A percentile compares a stretch with the other conserved stretches of the same genome.
phyloP scores from a whole-genome alignment of 108 stramenopile species.

The Cyclostephanos invisitatus region DNA sequence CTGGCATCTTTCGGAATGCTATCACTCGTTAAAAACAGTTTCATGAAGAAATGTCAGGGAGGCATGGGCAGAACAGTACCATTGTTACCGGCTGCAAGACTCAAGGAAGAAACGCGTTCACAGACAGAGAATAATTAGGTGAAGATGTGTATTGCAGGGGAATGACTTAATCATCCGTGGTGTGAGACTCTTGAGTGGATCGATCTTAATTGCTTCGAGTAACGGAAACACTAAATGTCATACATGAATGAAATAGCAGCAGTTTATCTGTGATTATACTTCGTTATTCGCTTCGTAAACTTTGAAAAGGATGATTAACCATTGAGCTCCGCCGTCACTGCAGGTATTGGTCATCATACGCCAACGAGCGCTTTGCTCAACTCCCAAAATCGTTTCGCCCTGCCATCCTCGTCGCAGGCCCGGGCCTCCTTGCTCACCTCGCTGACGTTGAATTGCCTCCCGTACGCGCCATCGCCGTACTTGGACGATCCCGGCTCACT shows the following conservation, averaged over 20 bases:
- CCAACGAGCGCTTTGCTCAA: conserved; percentile 74
- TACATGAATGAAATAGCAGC: not conserved
- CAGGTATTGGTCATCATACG: conserved; percentile 5
- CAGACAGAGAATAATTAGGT: not conserved
- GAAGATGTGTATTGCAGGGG: not conserved
- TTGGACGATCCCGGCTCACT: conserved; percentile 76
- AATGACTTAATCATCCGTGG: not conserved
- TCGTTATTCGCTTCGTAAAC: no score
- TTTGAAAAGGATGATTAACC: no score
- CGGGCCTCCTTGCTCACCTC: conserved; percentile 70
- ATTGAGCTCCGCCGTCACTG: no score
- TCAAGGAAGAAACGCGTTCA: not conserved
- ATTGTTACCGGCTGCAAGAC: not conserved
- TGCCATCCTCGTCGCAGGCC: conserved; percentile 52
- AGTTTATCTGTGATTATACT: no score
- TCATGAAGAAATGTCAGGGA: not conserved
- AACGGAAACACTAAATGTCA: not conserved
- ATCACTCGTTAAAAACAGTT: not conserved
- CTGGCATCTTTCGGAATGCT: conserved; percentile 1
- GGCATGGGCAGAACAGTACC: not conserved
- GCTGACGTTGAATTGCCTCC: conserved; percentile 60
- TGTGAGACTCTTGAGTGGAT: not conserved
- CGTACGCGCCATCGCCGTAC: conserved; percentile 78
- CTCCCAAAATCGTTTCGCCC: conserved; percentile 75
- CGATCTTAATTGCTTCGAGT: not conserved